Conservation (phyloP, 2,329 filamentous ascomycete genomes). For the Fusarium tricinctum region DNA sequence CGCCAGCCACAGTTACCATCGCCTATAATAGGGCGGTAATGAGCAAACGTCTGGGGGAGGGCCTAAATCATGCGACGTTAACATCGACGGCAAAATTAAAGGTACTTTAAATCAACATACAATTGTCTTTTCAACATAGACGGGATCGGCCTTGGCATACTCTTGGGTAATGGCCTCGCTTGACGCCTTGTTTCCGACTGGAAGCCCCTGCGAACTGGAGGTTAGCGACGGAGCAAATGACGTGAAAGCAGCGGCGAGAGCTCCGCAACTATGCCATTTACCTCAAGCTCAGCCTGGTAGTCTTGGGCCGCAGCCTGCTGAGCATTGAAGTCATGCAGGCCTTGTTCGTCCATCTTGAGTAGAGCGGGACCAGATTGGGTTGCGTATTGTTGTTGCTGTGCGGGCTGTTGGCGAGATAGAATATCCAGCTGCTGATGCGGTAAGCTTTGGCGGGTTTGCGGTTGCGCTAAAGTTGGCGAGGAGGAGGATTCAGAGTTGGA, state of each 20-base stretch:
- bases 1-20: constrained; percentile 98
- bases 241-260: constrained; percentile 13
- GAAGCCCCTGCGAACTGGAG: constrained; percentile 75
- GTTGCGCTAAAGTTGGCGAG: constrained; percentile 38
- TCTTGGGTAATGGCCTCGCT: constrained; percentile 84
- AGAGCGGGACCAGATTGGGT: constrained; percentile 20
- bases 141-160: constrained; percentile 88
- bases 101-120: constrained; percentile 67
- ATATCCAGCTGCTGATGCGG: constrained; percentile 34
- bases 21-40: constrained; percentile 88
- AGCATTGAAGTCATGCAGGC: constrained; percentile 64
- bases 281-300: constrained; percentile 70
- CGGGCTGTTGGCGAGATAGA: constrained; percentile 30
- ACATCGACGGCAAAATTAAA: constrained; percentile 19
- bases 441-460: constrained; percentile 29
- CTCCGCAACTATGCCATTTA: constrained; percentile 53
- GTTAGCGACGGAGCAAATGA: constrained; percentile 35
- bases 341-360: constrained; percentile 54
- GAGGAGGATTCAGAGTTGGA: constrained; percentile 38
- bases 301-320: constrained; percentile 73
- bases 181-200: constrained; percentile 83
- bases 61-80: constrained; percentile 64
- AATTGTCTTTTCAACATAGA: constrained; percentile 88
- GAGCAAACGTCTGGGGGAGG: constrained; percentile 85
- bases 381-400: constrained; percentile 27